These are phyloP conservation scores for Leishmania martiniquensis DNA, from an alignment of 208 protist genomes.

Conservation along the genomic window DNA sequence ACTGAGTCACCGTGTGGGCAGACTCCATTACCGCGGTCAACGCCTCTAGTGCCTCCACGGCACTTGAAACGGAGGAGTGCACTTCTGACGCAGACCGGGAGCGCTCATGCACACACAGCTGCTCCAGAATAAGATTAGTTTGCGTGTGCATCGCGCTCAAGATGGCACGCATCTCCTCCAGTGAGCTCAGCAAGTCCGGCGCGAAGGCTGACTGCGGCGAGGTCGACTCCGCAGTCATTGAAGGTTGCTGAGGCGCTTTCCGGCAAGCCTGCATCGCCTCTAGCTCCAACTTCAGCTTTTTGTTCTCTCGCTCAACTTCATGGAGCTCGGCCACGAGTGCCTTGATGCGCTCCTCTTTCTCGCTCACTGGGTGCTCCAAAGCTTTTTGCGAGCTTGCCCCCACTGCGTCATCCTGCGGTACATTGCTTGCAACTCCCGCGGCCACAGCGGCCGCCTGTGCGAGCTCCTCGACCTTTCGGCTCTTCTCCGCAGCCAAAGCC, in stretches of 20 bases:
- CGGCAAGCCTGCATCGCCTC: not conserved
- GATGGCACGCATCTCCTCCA: constrained; percentile 8
- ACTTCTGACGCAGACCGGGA: not conserved
- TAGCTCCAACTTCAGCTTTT: constrained; percentile 14
- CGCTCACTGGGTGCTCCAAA: not conserved
- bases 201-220: not conserved
- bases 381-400: not conserved
- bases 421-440: not conserved
- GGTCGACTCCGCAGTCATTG: not conserved
- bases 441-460: not conserved
- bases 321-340: constrained; percentile 20
- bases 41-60: constrained; percentile 13
- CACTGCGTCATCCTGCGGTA: not conserved
- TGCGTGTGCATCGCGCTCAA: constrained; percentile 16
- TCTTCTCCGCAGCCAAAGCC: constrained; percentile 3
- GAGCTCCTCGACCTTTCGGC: not conserved
- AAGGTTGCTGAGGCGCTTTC: not conserved
- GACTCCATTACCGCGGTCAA: constrained; percentile 30
- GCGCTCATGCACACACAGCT: not conserved
- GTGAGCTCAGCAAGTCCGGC: constrained; percentile 13
- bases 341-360: constrained; percentile 21
- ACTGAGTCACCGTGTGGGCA: constrained; percentile 19
- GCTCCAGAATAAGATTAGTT: constrained; percentile 11
- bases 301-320: constrained; percentile 1
- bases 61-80: not conserved